These are phyloP conservation scores for Lenwebbia sp. DNA, from an alignment of 345 rosid species.

Conservation along the genomic window DNA sequence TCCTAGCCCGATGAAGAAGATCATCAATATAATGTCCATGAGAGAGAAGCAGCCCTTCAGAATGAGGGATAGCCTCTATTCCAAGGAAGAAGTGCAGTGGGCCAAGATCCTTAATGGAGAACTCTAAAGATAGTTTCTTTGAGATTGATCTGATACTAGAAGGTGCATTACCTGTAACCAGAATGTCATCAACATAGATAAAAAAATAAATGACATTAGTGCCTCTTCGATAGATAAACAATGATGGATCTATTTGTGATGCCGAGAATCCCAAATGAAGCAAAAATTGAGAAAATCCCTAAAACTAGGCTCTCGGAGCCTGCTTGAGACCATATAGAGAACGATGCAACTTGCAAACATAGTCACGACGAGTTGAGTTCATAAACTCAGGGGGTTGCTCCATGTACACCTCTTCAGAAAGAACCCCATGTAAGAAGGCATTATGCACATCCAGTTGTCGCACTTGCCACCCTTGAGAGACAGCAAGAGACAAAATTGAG, in stretches of 20 bases:
- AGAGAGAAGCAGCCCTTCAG: not conserved
- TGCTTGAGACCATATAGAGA: not conserved
- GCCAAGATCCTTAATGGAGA: not conserved
- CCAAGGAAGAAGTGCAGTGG: not conserved
- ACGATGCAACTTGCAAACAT: not conserved
- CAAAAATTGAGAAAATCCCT: not conserved
- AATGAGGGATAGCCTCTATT: not conserved
- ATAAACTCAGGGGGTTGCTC: not conserved
- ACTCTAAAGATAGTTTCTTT: fast-evolving
- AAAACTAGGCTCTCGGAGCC: not conserved
- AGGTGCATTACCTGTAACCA: not conserved
- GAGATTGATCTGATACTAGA: not conserved
- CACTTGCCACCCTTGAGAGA: not conserved
- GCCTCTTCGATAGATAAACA: not conserved
- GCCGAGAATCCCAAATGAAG: not conserved
- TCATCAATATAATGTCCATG: not conserved
- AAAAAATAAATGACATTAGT: not conserved
- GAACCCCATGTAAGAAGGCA: not conserved
- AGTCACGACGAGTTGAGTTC: not conserved
- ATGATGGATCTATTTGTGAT: not conserved
- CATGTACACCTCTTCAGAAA: not conserved
- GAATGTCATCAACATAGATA: not conserved
- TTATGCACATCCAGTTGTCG: not conserved
- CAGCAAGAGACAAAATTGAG: not conserved
- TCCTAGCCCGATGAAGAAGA: not conserved